These are phyloP conservation scores for Penicillium verhagenii DNA, from an alignment of 495 filamentous ascomycete species.

Conservation along the genomic window DNA sequence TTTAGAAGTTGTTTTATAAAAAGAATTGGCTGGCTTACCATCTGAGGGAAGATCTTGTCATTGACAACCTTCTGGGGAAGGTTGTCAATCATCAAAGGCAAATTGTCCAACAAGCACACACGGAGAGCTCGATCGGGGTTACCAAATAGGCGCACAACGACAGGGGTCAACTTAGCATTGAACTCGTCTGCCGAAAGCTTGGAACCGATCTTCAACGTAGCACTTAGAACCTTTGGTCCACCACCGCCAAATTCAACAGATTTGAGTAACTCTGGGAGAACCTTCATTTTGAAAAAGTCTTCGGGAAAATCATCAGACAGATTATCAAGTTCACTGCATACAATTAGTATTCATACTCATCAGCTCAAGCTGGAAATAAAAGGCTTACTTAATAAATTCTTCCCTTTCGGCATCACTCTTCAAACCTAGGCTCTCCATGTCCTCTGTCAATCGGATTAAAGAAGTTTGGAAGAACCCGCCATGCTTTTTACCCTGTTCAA, in stretches of 20 bases:
- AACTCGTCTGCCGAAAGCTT: constrained; percentile 90
- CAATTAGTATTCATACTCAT: background rate
- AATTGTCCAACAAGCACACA: constrained; percentile 85
- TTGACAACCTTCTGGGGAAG: constrained; percentile 88
- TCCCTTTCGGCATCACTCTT: constrained; percentile 83
- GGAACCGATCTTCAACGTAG: constrained; percentile 84
- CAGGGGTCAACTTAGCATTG: constrained; percentile 77
- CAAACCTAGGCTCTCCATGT: constrained; percentile 85
- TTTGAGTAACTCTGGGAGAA: constrained; percentile 92
- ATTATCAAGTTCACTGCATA: constrained; percentile 72
- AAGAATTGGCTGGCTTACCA: constrained; percentile 64
- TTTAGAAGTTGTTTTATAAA: background rate
- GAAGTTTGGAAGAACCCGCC: constrained; percentile 91
- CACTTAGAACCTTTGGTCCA: constrained; percentile 83
- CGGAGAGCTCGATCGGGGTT: constrained; percentile 91
- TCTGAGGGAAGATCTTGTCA: constrained; percentile 93
- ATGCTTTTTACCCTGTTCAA: constrained; percentile 80
- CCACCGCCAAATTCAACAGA: constrained; percentile 97
- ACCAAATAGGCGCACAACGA: constrained; percentile 81
- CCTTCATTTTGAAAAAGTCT: constrained; percentile 96
- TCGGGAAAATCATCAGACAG: constrained; percentile 93
- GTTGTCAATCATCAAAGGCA: constrained; percentile 88
- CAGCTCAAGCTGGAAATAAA: background rate
- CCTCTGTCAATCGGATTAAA: constrained; percentile 85
- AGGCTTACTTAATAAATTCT: constrained; percentile 73